Evolutionary conservation across 768 basidiomycete species (phyloP), one percentile per base, ranked within the genome.

Genomic region (Dentipellis sp.): DNA sequence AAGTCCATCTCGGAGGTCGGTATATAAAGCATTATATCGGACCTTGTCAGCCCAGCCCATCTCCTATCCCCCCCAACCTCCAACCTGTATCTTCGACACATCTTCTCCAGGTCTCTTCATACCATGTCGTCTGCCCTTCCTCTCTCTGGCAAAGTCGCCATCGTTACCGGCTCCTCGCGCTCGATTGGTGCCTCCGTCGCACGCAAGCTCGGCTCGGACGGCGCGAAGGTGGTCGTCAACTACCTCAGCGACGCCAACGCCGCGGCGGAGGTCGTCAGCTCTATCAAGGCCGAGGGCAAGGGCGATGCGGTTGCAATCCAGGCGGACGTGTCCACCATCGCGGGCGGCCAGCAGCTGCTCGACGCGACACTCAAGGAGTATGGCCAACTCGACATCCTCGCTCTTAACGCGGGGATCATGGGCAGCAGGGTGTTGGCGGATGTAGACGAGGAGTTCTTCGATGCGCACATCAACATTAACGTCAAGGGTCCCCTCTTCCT

Each of bases 401-500:
- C 83, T 10, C 70, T 81, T 50, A 83, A 82, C 63, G 79, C 82
- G 4, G 80, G 78, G 3, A 68, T 81, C 52, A 81, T 82, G 81
- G 76, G 75, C 10, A 73, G 69, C 61, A 78, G 71, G 59, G 66
- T 69, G 19, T 66, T 84, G n/a, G 70, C 68, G 12, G 77, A 80
- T 21, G 65, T 79, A 17, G 78, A 79, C 51, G 80, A 83, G 63
- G 68, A 66, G n/a, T 74, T 73, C 58, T 83, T 72, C 61, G 78
- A 83, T 53, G 63, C 64, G 17, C 77, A 80, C 59, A 74, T 81
- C 58, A 68, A 77, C 53, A 73, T 73, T 47, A 84, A 84, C 57
- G 80, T 83, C 54, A 82, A 83, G 62, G 80, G 75, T 0, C 80
- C 82, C 1, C 58, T 84, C 14, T 84, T 83, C 68, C 66, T 81